Evolutionary conservation across 2,329 filamentous ascomycete species (phyloP), one percentile per base, ranked within the genome.

Genomic region (Pseudocercospora macadamiae): DNA sequence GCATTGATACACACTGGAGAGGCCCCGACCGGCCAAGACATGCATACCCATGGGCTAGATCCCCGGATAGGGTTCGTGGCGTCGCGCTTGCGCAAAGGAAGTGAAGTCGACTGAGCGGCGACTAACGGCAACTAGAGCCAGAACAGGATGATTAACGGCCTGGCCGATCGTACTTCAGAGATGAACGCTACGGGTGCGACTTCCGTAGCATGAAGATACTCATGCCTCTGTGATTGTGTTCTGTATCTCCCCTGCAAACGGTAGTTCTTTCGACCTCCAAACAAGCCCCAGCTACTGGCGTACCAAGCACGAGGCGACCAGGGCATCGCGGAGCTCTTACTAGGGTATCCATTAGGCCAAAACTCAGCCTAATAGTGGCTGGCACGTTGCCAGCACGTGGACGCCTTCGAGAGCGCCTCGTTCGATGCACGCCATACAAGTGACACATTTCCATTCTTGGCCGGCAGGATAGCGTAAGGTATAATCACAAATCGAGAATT

Each of bases 11-110:
- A 49, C 47, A 49, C 21, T 49, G 47, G 26, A 23, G 47, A 49
- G 26, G 47, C 32, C 7, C 10, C 28, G 28, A 5, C n/a, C 26
- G 26, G 42, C 42, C 42, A 12, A 49, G 47, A 34, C 28, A 49
- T 49, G 42, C 42, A 47, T 39, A 21, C 16, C 47, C 26, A 49
- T 30, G 47, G 47, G 28, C 47, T 49, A 30, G 26, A 49, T 49
- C 47, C 47, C 47, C 47, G 30, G 47, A 30, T 49, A 34, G 32
- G 47, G 47, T 49, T 49, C 16, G 28, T 49, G 26, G 42, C 42
- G 42, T 47, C 26, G 42, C 42, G 42, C 42, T 47, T 47, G 42
- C 14, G 19, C 18, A 34, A 19, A 49, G 23, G 47, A 49, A 49
- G 47, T 49, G 47, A 49, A 18, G 47, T 49, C 47, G 47, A 49